Conservation (phyloP, 2,329 filamentous ascomycete species). For the Coniochaeta pulveracea region DNA sequence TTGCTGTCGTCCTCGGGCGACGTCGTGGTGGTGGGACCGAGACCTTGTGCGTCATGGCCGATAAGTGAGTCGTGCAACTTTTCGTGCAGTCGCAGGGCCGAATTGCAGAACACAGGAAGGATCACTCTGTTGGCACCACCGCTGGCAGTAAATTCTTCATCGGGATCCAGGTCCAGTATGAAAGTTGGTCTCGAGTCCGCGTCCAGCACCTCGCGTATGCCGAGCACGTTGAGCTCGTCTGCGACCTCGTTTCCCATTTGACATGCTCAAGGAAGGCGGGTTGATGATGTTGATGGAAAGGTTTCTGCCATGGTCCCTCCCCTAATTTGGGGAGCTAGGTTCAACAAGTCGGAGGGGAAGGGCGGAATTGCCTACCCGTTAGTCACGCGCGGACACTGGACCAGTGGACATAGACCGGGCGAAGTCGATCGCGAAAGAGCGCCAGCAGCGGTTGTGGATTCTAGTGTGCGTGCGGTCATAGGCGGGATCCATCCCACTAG, state of each 20-base stretch:
- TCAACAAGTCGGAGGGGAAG: no score
- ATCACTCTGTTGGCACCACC: conserved; percentile 12
- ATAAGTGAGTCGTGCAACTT: conserved; percentile 18
- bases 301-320: no score
- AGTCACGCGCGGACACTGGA: no score
- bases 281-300: no score
- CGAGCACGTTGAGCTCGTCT: conserved; percentile 12
- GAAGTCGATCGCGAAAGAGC: no score
- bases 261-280: no score
- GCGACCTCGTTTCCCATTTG: conserved; percentile 7
- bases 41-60: conserved; percentile 7
- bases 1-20: not conserved
- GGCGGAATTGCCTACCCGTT: no score
- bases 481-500: no score
- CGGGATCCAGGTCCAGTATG: conserved; percentile 25
- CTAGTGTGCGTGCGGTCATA: no score
- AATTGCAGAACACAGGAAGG: conserved; percentile 23
- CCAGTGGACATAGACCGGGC: no score
- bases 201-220: conserved; percentile 20
- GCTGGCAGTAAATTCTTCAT: conserved; percentile 12
- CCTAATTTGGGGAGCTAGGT: no score
- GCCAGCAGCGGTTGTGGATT: no score
- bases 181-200: conserved; percentile 25
- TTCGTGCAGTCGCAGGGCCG: conserved; percentile 21
- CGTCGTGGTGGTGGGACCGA: not conserved